These are phyloP conservation scores for Plasmopara halstedii DNA, from an alignment of 352 stramenopile genomes.

Conservation along the genomic window DNA sequence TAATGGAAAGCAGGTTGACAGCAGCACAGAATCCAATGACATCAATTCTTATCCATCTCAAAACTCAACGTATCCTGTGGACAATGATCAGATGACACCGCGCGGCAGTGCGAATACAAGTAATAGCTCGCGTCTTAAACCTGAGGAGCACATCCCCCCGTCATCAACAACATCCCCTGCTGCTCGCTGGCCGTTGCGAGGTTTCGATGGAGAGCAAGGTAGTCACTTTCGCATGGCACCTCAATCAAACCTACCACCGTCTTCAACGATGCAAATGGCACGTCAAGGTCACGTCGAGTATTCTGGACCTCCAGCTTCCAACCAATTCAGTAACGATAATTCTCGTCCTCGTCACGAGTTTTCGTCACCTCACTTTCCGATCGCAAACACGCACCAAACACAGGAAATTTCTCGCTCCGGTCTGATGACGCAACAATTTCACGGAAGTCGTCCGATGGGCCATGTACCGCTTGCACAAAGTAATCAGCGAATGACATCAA, in stretches of 20 bases:
- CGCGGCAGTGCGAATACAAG: conserved; percentile 21
- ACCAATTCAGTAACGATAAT: conserved; percentile 7
- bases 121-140: conserved; percentile 8
- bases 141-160: conserved; percentile 13
- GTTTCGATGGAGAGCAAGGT: conserved; percentile 23
- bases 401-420: conserved; percentile 12
- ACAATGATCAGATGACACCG: conserved; percentile 3
- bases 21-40: conserved; percentile 4
- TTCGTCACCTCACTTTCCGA: conserved; percentile 15
- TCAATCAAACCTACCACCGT: conserved; percentile 4
- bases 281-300: conserved; percentile 18
- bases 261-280: conserved; percentile 11
- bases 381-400: conserved; percentile 9
- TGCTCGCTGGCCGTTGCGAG: conserved; percentile 13
- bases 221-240: conserved; percentile 18
- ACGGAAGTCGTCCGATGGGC: conserved; percentile 12
- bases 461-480: conserved; percentile 1
- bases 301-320: conserved; percentile 2
- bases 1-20: conserved; percentile 5
- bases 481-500: conserved; percentile 11
- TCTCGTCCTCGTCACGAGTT: conserved; percentile 15
- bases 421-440: conserved; percentile 11
- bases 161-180: conserved; percentile 11
- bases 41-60: conserved; percentile 8
- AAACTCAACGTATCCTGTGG: conserved; percentile 7